These are phyloP conservation scores for Vanilla planifolia DNA, from an alignment of 106 monocot genomes.

Conservation along the genomic window DNA sequence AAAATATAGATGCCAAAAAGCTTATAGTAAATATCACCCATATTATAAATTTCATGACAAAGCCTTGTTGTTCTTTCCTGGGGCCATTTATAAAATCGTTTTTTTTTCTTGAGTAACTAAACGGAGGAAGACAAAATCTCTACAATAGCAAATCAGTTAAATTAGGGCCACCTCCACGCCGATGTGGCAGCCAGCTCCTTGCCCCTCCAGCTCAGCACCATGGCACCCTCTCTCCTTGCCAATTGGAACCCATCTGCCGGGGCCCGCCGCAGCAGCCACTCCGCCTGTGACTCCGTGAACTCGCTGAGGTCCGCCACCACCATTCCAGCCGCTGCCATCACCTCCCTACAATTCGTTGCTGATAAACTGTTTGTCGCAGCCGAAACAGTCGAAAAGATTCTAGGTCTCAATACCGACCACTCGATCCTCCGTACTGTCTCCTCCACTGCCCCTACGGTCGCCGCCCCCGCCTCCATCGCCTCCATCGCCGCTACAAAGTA, in stretches of 20 bases:
- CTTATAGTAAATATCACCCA: no score
- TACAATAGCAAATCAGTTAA: no score
- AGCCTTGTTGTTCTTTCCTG: no score
- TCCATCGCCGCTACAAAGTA: conserved; percentile 37
- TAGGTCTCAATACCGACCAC: conserved; percentile 31
- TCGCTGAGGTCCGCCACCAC: conserved; percentile 38
- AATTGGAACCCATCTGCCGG: conserved; percentile 58
- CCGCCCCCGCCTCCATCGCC: conserved; percentile 31
- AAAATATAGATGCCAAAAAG: no score
- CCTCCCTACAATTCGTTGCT: conserved; percentile 29
- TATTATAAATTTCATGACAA: no score
- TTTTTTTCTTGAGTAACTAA: no score
- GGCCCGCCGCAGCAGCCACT: conserved; percentile 44
- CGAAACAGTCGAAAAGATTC: conserved; percentile 24
- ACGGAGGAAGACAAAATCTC: no score
- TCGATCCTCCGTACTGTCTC: conserved; percentile 32
- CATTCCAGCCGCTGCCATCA: conserved; percentile 31
- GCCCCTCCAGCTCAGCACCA: conserved; percentile 68
- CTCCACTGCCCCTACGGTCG: conserved; percentile 21
- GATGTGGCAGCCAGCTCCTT: conserved; percentile 56
- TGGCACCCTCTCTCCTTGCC: conserved; percentile 32
- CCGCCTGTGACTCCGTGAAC: conserved; percentile 63
- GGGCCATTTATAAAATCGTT: no score
- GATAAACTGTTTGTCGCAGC: conserved; percentile 8
- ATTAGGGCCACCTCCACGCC: conserved; percentile 39